Evolutionary conservation across 129 eudicot species (phyloP).

Genomic region (Flaveria brownii): DNA sequence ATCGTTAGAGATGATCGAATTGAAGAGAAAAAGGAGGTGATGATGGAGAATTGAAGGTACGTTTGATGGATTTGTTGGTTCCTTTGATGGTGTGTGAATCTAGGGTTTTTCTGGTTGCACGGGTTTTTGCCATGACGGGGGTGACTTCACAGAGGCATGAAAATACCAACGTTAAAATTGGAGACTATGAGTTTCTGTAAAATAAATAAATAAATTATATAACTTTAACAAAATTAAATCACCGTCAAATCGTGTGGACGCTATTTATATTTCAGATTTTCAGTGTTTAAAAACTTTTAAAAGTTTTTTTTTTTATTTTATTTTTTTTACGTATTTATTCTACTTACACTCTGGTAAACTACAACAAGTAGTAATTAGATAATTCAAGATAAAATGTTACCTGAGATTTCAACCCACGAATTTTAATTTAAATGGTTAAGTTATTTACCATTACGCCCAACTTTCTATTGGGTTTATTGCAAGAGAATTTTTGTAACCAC

Average conservation of each 20-base stretch:
- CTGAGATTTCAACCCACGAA: too few relatives aligned
- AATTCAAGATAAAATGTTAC: too few relatives aligned
- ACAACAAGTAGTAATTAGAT: too few relatives aligned
- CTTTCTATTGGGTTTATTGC: too few relatives aligned
- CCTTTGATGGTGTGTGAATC: conserved; percentile 71
- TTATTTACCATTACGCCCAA: too few relatives aligned
- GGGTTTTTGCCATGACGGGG: conserved; percentile 68
- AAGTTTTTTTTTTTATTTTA: not conserved
- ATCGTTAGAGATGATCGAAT: conserved; percentile 1
- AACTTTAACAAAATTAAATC: not conserved
- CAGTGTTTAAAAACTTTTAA: not conserved
- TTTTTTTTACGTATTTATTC: not conserved
- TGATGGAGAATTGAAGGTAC: conserved; percentile 31
- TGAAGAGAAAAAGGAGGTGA: not conserved
- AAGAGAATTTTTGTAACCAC: not conserved
- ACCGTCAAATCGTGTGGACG: conserved; percentile 13
- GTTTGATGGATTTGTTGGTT: conserved; percentile 57
- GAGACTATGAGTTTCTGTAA: not conserved
- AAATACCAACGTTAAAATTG: not conserved
- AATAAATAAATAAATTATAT: not conserved
- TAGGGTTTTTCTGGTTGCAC: conserved; percentile 57
- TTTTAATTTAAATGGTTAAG: too few relatives aligned
- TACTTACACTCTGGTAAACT: too few relatives aligned
- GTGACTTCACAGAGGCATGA: conserved; percentile 6
- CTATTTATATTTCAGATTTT: not conserved